Evolutionary conservation across 164 flowering plant species (phyloP), one percentile per base, ranked within the genome.

Genomic region (Aristolochia contorta): DNA sequence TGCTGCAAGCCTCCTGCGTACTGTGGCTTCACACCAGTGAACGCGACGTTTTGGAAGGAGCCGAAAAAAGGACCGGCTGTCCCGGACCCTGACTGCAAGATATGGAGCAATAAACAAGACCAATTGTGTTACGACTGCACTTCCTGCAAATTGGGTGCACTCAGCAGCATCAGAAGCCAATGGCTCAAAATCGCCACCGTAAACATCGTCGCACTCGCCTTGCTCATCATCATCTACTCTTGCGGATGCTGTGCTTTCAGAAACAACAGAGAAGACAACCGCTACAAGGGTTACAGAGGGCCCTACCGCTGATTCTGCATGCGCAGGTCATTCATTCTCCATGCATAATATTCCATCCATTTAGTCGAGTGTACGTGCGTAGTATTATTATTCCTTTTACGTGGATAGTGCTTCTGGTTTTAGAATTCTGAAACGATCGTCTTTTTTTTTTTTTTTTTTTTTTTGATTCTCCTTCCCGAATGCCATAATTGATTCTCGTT

Each of bases 1-100:
- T 89, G 94, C 70, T 89, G 97, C 78, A 85, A 74, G 75, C 97
- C 94, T 20, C 85, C 94, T 27, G 20, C 67, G 0, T 62, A 64
- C 43, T 87, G 94, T 59, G 70, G 68, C 0, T 79, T 75, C 57
- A 45, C 54, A 6, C 72, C 49, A 47, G 30, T 48, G 52, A 81
- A 71, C 46, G 69, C 83, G 1, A 81, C 84, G 1, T 33, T 6
- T 45, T 87, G 89, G 94, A 65, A 16, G 0, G 60, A 52, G 4
- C 73, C 82, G 4, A 43, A 50, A 50, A 1, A 19, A 4, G 20
- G 22, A 13, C 71, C 0, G 67, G 73, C 10, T 68, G 59, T 0
- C 63, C 41, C 58, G 0, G 78, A 81, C 67, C 54, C 57, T 0
- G 90, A 86, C 61, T 86, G 96, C 70, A 56, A 4, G 6, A 69